Base-by-base conservation (phyloP, 345 rosid genomes). In the Dimocarpus longan region DNA sequence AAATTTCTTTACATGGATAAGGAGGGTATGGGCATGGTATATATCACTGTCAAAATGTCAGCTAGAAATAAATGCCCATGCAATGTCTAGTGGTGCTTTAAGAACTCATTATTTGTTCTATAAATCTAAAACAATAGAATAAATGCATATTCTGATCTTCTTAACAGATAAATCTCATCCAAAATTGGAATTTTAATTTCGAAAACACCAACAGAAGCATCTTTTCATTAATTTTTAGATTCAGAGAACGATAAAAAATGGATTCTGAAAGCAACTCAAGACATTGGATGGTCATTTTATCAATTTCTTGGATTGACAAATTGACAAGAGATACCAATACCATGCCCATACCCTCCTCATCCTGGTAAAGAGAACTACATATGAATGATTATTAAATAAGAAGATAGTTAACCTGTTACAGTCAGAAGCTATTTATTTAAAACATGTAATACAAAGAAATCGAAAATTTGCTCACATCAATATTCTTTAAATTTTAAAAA, bases 371-470 rank as follows among this genome's bases (percentile, higher is more conserved):
- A 66, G 22, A 15, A 28, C 10, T 24, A 57, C 21, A 13, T 26
- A 3, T 54, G 5, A 15, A 11, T 46, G 10, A 22, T 21, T 8
- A 26, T 37, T 24, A 18, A 12, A 65, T 9, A 10, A 57, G 19
- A 44, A 74, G 48, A 50, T 76, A 42, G 77, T 57, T 79, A 24
- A 68, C 54, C 74, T 46, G 74, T 40, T 56, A 32, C 44, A 69
- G 74, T 78, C 83, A 72, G 52, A 62, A 52, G 1, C 0, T 21
- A 59, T 22, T 12, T 57, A 21, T 66, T 59, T 66, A 12, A 19
- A 32, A 0, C 48, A 24, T 10, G 15, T 71, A 21, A 70, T 75
- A 32, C 37, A 32, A 2, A 32, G 37, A 32, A 32, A 32, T 32
- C 3, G 4, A 32, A 32, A 32, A 32, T 32, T 32, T 2, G 2